Evolutionary conservation across 2,329 filamentous ascomycete genomes (phyloP).

Genomic region (Stagonosporopsis tanaceti): DNA sequence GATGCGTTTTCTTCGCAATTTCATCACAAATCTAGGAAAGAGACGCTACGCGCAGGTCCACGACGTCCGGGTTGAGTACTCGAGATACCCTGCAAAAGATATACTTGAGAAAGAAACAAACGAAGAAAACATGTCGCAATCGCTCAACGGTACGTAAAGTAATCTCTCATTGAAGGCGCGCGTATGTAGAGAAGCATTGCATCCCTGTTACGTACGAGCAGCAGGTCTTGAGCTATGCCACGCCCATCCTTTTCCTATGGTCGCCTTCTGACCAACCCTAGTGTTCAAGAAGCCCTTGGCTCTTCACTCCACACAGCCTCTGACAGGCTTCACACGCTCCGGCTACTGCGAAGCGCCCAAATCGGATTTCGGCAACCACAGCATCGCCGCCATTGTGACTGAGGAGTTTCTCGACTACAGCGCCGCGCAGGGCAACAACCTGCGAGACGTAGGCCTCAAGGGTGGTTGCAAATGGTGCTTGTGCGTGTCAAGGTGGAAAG

Average conservation of each 20-base stretch:
- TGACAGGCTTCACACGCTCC: slow-evolving; percentile 68
- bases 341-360: slow-evolving; percentile 66
- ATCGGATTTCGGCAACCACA: slow-evolving; percentile 67
- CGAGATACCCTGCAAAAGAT: slow-evolving; percentile 17
- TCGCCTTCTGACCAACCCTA: slow-evolving; percentile 30
- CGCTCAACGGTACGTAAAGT: slow-evolving; percentile 16
- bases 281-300: slow-evolving; percentile 67
- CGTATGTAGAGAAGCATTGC: neutral
- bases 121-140: slow-evolving; percentile 13
- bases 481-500: slow-evolving; percentile 66
- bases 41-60: slow-evolving; percentile 42
- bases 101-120: slow-evolving; percentile 8
- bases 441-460: slow-evolving; percentile 62
- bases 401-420: slow-evolving; percentile 70
- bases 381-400: slow-evolving; percentile 64
- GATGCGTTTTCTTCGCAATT: slow-evolving; percentile 27
- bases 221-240: neutral
- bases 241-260: neutral
- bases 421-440: slow-evolving; percentile 66
- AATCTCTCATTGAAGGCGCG: neutral
- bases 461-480: slow-evolving; percentile 70
- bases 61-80: slow-evolving; percentile 32
- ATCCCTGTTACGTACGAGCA: neutral
- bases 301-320: slow-evolving; percentile 64
- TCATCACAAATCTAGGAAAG: slow-evolving; percentile 17